Conservation (phyloP, 805 yeast genomes). For the Saturnispora silvae region DNA sequence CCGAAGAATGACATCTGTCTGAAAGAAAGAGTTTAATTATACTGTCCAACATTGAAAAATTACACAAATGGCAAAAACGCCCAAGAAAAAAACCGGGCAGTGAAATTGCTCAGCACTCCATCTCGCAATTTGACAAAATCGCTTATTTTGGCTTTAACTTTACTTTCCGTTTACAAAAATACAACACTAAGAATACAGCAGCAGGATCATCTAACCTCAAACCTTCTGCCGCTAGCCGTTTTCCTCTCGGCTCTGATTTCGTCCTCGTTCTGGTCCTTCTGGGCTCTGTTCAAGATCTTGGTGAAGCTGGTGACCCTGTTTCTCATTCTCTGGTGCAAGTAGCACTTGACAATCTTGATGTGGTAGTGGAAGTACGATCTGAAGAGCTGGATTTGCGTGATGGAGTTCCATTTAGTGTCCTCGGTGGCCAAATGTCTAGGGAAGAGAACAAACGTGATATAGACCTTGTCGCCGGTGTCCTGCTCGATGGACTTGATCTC, state of each 20-base stretch:
- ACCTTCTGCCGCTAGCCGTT: conserved; percentile 66
- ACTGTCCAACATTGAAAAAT: too few relatives aligned
- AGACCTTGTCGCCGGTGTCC: conserved; percentile 28
- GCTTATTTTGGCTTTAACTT: too few relatives aligned
- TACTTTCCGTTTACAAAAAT: too few relatives aligned
- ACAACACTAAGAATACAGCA: too few relatives aligned
- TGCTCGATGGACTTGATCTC: conserved; percentile 47
- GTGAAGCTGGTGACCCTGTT: conserved; percentile 87
- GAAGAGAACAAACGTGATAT: conserved; percentile 63
- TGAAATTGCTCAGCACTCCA: too few relatives aligned
- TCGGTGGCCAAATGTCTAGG: conserved; percentile 65
- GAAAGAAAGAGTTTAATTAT: too few relatives aligned
- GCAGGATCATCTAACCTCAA: conserved; percentile 31
- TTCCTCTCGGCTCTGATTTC: conserved; percentile 41
- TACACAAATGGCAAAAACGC: too few relatives aligned
- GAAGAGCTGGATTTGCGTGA: conserved; percentile 84
- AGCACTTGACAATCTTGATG: conserved; percentile 96
- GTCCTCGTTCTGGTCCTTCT: conserved; percentile 79
- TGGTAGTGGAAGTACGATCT: conserved; percentile 98
- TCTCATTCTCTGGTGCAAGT: conserved; percentile 97
- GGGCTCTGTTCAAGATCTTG: conserved; percentile 92
- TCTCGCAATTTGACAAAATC: too few relatives aligned
- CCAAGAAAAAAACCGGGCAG: too few relatives aligned
- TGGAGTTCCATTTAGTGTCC: conserved; percentile 67
- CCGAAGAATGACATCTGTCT: conserved; percentile 58